Evolutionary conservation across 1,284 basidiomycete species (phyloP), one percentile per base, ranked within the genome.

Genomic region (Microbotryomycetes sp.): DNA sequence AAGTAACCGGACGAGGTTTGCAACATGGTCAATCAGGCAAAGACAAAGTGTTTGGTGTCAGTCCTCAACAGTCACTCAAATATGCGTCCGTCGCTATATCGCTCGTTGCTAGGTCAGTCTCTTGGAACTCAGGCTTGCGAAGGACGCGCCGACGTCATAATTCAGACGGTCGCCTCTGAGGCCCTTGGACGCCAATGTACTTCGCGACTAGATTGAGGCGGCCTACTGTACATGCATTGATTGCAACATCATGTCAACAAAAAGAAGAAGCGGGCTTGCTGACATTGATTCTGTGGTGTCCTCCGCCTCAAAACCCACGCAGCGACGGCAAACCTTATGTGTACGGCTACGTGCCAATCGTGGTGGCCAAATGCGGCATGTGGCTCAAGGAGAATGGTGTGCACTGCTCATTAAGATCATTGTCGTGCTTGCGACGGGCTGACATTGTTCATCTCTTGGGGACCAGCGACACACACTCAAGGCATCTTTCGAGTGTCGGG

Each of bases 401-500:
- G 78, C 74, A 60, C 26, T 26, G 28, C 12, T 62, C 48, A 56
- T 45, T 54, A 30, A 14, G 28, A 12, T 12, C 42, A 45, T 16
- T 56, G 32, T 42, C 48, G 45, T 9, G 36, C 16, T 50, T 53
- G n/a, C 9, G 47, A 56, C 54, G n/a, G n/a, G n/a, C 23, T 59
- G 28, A 26, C 49, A 56, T 55, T 45, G 64, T 64, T 42, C 66
- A 36, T 19, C 50, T 49, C 7, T 25, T 22, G 23, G 25, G n/a
- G 22, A 19, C 16, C 62, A 89, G 91, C 91, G 25, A 96, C 91
- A 45, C 91, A 94, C 76, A 85, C 94, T n/a, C 85, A 90, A 73
- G 94, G 94, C 22, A 89, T 91, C 1, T 98, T 98, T 76, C 88
- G 96, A 52, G 88, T 97, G 61, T 89, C 86, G 66, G 92, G 92